These are phyloP conservation scores for Acer negundo DNA, from an alignment of 345 rosid species.

Conservation along the genomic window DNA sequence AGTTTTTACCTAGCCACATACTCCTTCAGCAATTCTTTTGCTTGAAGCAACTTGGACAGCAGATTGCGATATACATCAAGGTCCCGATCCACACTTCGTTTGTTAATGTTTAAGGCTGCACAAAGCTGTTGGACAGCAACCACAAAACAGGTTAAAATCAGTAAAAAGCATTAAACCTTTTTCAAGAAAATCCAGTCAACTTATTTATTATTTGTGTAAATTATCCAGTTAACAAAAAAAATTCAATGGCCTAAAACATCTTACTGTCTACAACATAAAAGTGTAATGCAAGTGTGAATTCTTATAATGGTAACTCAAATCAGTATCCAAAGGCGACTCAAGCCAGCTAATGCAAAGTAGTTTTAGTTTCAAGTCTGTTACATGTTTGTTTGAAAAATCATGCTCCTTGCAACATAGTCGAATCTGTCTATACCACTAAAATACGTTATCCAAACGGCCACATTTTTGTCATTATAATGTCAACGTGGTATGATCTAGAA, in stretches of 20 bases:
- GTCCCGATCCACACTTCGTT: slow-evolving; percentile 93
- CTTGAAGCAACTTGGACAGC: slow-evolving; percentile 94
- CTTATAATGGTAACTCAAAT: not conserved
- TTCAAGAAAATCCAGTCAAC: not conserved
- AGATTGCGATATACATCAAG: slow-evolving; percentile 95
- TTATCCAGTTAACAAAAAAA: not conserved
- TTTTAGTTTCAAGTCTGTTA: not conserved
- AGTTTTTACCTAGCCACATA: slow-evolving; percentile 75
- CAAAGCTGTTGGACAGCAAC: slow-evolving; percentile 67
- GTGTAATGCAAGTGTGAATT: not conserved
- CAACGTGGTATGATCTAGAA: no score
- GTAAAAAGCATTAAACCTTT: not conserved
- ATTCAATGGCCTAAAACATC: not conserved
- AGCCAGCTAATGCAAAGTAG: not conserved
- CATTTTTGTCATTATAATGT: no score
- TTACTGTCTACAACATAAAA: not conserved
- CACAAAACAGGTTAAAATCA: not conserved
- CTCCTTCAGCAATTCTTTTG: slow-evolving; percentile 93
- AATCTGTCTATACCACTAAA: not conserved
- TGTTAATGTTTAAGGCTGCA: slow-evolving; percentile 76
- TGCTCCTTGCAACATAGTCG: not conserved
- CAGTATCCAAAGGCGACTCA: not conserved
- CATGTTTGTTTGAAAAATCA: not conserved
- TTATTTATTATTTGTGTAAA: not conserved
- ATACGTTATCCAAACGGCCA: no score